A percentile compares a stretch with the other conserved stretches of the same genome.
Conservation (phyloP, 2,329 filamentous ascomycete genomes). For the Ustulina deusta region DNA sequence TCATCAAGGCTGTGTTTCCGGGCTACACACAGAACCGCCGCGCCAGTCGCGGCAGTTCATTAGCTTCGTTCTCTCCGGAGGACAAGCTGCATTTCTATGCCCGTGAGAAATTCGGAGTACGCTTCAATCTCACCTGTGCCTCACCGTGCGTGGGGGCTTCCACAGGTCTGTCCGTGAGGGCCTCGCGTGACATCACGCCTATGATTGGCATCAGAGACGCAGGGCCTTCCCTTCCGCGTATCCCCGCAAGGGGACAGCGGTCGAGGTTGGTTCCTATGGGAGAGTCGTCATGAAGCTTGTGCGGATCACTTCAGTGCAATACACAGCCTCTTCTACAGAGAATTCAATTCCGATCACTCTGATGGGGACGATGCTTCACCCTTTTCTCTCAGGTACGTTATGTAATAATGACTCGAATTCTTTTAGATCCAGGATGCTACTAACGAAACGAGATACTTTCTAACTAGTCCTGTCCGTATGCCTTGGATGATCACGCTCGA, state of each 20-base stretch:
- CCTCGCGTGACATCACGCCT: slow-evolving; percentile 84
- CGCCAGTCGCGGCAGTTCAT: slow-evolving; percentile 54
- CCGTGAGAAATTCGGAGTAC: slow-evolving; percentile 99
- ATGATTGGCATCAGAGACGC: slow-evolving; percentile 93
- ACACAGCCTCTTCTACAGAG: slow-evolving; percentile 75
- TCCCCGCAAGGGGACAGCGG: slow-evolving; percentile 53
- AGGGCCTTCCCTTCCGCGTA: slow-evolving; percentile 61
- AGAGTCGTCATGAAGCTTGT: slow-evolving; percentile 96
- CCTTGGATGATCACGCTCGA: background rate
- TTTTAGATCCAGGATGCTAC: slow-evolving; percentile 48
- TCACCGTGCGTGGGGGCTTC: slow-evolving; percentile 56
- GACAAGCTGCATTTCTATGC: slow-evolving; percentile 57
- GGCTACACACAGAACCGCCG: slow-evolving; percentile 80
- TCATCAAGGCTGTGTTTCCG: slow-evolving; percentile 95
- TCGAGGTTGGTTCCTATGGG: slow-evolving; percentile 75
- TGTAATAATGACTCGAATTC: slow-evolving; percentile 34
- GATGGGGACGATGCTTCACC: slow-evolving; percentile 80
- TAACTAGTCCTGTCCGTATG: background rate
- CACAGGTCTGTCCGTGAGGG: slow-evolving; percentile 83
- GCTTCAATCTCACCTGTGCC: slow-evolving; percentile 74
- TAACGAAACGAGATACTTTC: slow-evolving; percentile 42
- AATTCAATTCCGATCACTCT: slow-evolving; percentile 96
- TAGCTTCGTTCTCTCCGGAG: slow-evolving; percentile 41
- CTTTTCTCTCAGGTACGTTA: slow-evolving; percentile 53
- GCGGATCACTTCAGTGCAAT: slow-evolving; percentile 92